These are phyloP conservation scores for Penicillium pulvis DNA, from an alignment of 495 filamentous ascomycete species.

Conservation along the genomic window DNA sequence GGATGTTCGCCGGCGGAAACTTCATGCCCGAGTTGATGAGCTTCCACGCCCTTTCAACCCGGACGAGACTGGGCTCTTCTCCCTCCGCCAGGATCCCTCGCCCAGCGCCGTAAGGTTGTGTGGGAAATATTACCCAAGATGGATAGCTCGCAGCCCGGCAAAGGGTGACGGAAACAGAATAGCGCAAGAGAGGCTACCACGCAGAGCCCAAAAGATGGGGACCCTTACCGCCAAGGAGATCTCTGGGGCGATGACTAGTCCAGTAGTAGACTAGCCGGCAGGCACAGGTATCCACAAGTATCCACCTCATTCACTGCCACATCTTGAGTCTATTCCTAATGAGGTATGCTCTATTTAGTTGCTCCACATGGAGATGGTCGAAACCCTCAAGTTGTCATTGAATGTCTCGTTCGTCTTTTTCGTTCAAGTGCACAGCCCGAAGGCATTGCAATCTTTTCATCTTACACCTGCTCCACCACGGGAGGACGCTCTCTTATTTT, in stretches of 20 bases:
- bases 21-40: too few relatives aligned
- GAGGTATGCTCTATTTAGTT: neutral
- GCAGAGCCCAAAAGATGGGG: neutral
- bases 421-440: neutral
- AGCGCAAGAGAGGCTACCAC: neutral
- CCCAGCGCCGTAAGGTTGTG: too few relatives aligned
- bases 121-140: neutral
- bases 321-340: conserved; percentile 1
- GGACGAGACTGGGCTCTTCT: too few relatives aligned
- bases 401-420: neutral
- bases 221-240: neutral
- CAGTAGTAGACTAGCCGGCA: neutral
- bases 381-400: neutral
- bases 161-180: neutral
- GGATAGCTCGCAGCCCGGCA: neutral
- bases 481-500: neutral
- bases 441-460: neutral
- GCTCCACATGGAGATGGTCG: neutral
- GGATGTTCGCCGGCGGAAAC: too few relatives aligned
- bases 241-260: neutral
- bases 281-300: neutral
- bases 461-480: neutral
- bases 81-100: too few relatives aligned
- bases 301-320: neutral
- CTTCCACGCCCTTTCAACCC: too few relatives aligned